Percentiles rank a stretch among this genome's conserved stretches.
phyloP scores from a whole-genome alignment of 164 flowering plant species.

The Chimonanthus salicifolius region DNA sequence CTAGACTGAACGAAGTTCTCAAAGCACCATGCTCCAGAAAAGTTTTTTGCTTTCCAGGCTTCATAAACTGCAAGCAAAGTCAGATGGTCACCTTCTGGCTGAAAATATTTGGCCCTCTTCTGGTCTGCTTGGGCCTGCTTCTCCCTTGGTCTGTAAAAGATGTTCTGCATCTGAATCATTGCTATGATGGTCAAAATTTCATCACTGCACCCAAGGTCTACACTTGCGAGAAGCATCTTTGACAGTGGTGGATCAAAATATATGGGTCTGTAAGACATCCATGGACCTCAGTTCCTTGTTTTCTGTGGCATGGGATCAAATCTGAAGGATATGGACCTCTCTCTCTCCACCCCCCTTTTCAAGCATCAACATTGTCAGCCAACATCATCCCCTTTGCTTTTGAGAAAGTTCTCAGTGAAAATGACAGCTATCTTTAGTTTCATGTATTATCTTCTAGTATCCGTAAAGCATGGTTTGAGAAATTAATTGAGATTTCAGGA shows the following conservation, averaged over 20 bases:
- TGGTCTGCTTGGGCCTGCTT: slow-evolving; percentile 85
- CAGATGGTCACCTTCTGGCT: slow-evolving; percentile 88
- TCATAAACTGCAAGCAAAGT: slow-evolving; percentile 75
- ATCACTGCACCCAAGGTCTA: slow-evolving; percentile 53
- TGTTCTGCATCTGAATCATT: slow-evolving; percentile 90
- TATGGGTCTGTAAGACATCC: no score
- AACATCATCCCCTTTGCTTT: neutral
- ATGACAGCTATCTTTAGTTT: neutral
- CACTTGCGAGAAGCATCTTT: slow-evolving; percentile 84
- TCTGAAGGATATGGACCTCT: no score
- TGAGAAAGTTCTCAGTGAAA: neutral
- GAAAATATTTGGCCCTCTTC: slow-evolving; percentile 67
- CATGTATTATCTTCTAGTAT: neutral
- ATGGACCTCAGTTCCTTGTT: no score
- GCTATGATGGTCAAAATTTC: slow-evolving; percentile 86
- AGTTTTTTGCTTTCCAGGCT: slow-evolving; percentile 76
- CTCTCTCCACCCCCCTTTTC: no score
- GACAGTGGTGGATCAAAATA: slow-evolving; percentile 63
- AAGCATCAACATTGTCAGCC: no score
- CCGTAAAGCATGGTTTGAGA: neutral
- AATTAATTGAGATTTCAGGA: neutral
- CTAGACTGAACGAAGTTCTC: slow-evolving; percentile 88
- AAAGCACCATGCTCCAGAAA: slow-evolving; percentile 89
- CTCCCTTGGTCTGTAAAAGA: slow-evolving; percentile 84
- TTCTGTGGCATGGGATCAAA: no score